Evolutionary conservation across 352 stramenopile genomes (phyloP), one percentile per base, ranked within the genome.

Genomic region (Pythium aphanidermatum): DNA sequence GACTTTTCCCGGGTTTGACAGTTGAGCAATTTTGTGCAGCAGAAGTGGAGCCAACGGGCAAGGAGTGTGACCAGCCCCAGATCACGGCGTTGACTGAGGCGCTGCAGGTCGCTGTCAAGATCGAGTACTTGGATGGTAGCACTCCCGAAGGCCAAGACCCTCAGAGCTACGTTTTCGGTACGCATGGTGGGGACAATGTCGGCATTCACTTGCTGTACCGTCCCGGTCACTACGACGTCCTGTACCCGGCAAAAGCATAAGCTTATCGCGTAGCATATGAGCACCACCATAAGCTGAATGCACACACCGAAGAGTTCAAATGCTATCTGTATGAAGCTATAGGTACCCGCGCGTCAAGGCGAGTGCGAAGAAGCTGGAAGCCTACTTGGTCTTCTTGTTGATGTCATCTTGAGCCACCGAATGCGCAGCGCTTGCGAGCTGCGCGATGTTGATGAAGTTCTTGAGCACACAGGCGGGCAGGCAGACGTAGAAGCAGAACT

Each of bases 161-260:
- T 6, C 75, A 84, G 45, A 84, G 54, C 46, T 88, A 91, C 57
- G 58, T 83, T 19, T 91, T 73, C 37, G 65, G n/a, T n/a, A 26
- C 37, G 3, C 16, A 29, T 3, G 38, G 31, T 13, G 31, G 49
- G 24, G 19, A 25, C 10, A 58, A 38, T 35, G 48, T 37, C 23
- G 13, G 47, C 16, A 74, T 97, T 30, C 75, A 78, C 30, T 61
- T 98, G 42, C 63, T 97, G 20, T 98, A 98, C 74, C 83, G 93
- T 46, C 91, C 91, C 13, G 93, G 93, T 11, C 93, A 97, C 64
- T 98, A 97, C 72, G 93, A 98, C 62, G 93, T 97, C 40, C 66
- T 98, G 42, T 98, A 98, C 52, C 67, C 66, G 14, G 52, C 63
- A 13, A 28, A 30, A 23, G 10, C 37, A 34, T 14, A 11, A 14